Evolutionary conservation across 257 asterid genomes (phyloP).

Genomic region (Nicotiana undulata): DNA sequence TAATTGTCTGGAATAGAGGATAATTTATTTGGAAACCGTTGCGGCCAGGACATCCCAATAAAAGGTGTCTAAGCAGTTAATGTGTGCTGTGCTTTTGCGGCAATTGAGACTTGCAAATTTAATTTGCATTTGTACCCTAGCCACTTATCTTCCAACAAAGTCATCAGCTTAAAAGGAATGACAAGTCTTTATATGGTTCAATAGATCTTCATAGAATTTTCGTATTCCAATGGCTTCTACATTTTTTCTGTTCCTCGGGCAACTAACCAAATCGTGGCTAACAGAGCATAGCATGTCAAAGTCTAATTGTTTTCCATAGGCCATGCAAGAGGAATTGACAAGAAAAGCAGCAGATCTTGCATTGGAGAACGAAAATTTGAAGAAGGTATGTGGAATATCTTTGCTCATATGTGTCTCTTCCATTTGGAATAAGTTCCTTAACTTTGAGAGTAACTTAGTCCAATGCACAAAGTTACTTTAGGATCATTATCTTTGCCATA

Average conservation of each 20-base stretch:
- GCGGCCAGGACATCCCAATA: background rate
- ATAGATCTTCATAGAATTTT: background rate
- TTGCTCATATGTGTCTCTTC: background rate
- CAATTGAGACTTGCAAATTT: background rate
- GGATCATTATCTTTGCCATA: background rate
- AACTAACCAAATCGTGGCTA: background rate
- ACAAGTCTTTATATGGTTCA: background rate
- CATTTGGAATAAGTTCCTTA: background rate
- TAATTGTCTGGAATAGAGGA: background rate
- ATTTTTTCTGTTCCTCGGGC: background rate
- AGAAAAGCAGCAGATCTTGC: conserved; percentile 33
- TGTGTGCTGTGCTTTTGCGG: background rate
- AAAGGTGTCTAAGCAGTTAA: too few relatives aligned
- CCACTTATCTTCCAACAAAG: background rate
- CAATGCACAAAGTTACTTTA: background rate
- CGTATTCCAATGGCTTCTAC: background rate
- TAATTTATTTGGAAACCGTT: background rate
- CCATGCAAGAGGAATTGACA: conserved; percentile 37
- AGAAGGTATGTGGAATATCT: conserved; percentile 29
- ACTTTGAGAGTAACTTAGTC: background rate
- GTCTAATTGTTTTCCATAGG: conserved; percentile 25
- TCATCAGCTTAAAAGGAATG: background rate
- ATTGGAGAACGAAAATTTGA: conserved; percentile 49
- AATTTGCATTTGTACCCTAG: background rate
- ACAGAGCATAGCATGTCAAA: background rate